These are phyloP conservation scores for Dioszegia aurantiaca DNA, from an alignment of 768 basidiomycete genomes.

Conservation along the genomic window DNA sequence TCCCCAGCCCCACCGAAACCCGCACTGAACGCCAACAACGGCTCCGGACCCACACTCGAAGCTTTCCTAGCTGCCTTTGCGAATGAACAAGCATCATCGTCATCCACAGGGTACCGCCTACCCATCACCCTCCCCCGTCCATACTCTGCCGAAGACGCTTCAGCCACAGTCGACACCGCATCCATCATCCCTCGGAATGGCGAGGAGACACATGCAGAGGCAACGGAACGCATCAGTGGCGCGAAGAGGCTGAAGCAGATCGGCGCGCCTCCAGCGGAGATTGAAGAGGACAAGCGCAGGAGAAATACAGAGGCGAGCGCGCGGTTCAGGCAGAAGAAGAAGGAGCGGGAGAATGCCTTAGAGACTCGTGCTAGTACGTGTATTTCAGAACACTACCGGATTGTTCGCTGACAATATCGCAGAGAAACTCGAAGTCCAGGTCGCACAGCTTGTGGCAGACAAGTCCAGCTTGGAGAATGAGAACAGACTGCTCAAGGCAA, in stretches of 20 bases:
- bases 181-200: conserved; percentile 21
- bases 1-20: background rate
- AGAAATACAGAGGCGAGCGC: conserved; percentile 51
- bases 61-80: conserved; percentile 41
- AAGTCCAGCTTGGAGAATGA: conserved; percentile 43
- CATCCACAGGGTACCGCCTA: conserved; percentile 8
- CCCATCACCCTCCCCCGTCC: conserved; percentile 22
- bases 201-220: conserved; percentile 18
- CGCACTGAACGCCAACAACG: background rate
- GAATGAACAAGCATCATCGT: conserved; percentile 18
- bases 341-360: conserved; percentile 50
- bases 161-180: conserved; percentile 14
- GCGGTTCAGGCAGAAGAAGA: conserved; percentile 52
- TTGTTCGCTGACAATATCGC: conserved; percentile 6
- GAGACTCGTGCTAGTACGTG: conserved; percentile 42
- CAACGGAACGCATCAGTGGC: conserved; percentile 25
- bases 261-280: conserved; percentile 35
- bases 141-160: conserved; percentile 17
- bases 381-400: background rate
- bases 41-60: conserved; percentile 26
- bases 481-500: conserved; percentile 41
- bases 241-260: conserved; percentile 43
- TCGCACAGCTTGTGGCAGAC: conserved; percentile 32
- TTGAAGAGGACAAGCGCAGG: conserved; percentile 50
- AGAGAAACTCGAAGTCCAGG: conserved; percentile 45